Percentiles rank a stretch among this genome's conserved stretches.
Evolutionary conservation across 805 yeast genomes (phyloP).

Genomic region (Candida saitoana): DNA sequence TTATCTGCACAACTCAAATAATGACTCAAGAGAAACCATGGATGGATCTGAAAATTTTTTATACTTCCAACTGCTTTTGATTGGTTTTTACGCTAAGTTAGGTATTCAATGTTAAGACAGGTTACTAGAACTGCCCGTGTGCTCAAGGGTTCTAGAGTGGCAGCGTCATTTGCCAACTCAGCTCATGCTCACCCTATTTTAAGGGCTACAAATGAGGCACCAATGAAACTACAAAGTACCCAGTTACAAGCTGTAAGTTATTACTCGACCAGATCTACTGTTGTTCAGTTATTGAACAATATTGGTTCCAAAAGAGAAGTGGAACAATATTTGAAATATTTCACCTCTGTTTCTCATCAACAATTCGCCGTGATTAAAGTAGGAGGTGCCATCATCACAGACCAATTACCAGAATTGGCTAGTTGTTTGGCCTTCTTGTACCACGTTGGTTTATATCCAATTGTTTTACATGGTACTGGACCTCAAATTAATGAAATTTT

Average conservation of each 20-base stretch:
- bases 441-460: constrained; percentile 96
- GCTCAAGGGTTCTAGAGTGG: constrained; percentile 4
- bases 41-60: constrained; percentile 4
- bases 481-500: constrained; percentile 95
- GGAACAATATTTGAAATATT: constrained; percentile 93
- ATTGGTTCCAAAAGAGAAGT: constrained; percentile 98
- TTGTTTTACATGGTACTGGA: constrained; percentile 96
- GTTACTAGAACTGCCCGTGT: constrained; percentile 9
- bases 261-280: constrained; percentile 84
- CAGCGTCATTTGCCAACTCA: background rate
- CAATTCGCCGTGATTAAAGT: constrained; percentile 98
- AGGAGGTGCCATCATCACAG: constrained; percentile 98
- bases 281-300: constrained; percentile 88
- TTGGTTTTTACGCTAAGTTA: background rate
- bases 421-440: constrained; percentile 92
- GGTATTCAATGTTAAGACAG: constrained; percentile 17
- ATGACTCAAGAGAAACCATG: background rate
- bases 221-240: background rate
- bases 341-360: constrained; percentile 93
- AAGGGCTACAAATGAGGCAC: background rate
- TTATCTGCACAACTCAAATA: constrained; percentile 3
- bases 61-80: constrained; percentile 1
- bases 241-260: background rate
- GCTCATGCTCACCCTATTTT: background rate
- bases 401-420: constrained; percentile 88